A percentile compares a stretch with the other conserved stretches of the same genome.
Evolutionary conservation across 176 grass and related monocot genomes (phyloP).

Genomic region (Cenchrus americanus): DNA sequence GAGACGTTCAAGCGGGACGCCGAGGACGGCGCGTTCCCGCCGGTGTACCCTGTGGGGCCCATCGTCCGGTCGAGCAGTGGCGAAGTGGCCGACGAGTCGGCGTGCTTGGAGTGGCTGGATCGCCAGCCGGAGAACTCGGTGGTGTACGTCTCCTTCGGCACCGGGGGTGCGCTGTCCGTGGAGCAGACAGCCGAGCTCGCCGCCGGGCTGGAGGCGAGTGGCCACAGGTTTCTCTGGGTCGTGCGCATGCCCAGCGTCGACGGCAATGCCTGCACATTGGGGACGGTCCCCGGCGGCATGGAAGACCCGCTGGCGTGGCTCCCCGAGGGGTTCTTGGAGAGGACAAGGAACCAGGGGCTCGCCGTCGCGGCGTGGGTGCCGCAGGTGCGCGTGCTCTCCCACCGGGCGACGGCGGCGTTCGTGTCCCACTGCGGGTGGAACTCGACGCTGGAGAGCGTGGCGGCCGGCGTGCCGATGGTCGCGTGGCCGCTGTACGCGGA

Average conservation of each 20-base stretch:
- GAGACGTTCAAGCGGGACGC: slow-evolving; percentile 29
- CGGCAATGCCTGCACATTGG: background rate
- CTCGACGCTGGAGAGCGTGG: slow-evolving; percentile 43
- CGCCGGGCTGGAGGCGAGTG: slow-evolving; percentile 66
- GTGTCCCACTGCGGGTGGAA: slow-evolving; percentile 80
- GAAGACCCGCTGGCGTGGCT: slow-evolving; percentile 55
- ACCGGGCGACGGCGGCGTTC: slow-evolving; percentile 46
- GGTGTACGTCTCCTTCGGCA: slow-evolving; percentile 61
- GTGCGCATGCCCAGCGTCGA: slow-evolving; percentile 53
- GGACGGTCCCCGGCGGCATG: no score
- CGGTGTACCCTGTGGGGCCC: slow-evolving; percentile 59
- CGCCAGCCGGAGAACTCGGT: slow-evolving; percentile 54
- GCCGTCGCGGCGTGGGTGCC: slow-evolving; percentile 67
- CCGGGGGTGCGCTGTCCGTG: slow-evolving; percentile 38
- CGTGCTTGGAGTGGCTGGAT: slow-evolving; percentile 65
- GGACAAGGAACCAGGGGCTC: slow-evolving; percentile 44
- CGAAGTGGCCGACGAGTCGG: background rate
- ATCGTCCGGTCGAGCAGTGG: slow-evolving; percentile 25
- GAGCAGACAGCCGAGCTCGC: slow-evolving; percentile 60
- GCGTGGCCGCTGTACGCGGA: slow-evolving; percentile 55
- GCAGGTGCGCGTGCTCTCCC: slow-evolving; percentile 63
- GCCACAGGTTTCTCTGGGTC: slow-evolving; percentile 71
- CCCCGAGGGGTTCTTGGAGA: slow-evolving; percentile 48
- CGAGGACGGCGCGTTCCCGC: slow-evolving; percentile 32
- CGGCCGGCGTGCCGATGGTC: slow-evolving; percentile 22